Conservation (phyloP, 768 basidiomycete genomes). For the Lentinula aciculospora region DNA sequence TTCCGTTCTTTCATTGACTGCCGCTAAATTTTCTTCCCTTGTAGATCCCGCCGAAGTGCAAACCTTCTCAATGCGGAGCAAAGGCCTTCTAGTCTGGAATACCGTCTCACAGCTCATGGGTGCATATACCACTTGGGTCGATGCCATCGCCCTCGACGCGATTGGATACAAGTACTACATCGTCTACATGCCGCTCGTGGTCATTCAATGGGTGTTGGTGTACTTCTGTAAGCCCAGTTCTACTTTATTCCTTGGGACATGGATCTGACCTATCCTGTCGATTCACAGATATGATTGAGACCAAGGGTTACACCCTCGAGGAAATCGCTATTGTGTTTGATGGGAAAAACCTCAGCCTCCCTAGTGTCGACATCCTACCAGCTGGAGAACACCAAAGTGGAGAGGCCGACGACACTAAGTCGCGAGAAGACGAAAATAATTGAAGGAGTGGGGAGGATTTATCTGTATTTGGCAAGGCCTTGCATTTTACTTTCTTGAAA, state of each 20-base stretch:
- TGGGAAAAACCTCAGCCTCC: conserved; percentile 31
- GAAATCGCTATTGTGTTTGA: conserved; percentile 55
- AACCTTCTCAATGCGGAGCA: background rate
- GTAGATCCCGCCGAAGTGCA: background rate
- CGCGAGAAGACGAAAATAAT: background rate
- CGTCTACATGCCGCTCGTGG: background rate
- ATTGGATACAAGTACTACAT: background rate
- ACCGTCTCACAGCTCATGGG: background rate
- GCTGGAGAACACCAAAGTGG: background rate
- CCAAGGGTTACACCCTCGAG: conserved; percentile 44
- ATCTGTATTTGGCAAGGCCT: too few relatives aligned
- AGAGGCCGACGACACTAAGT: background rate
- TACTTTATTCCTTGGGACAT: background rate
- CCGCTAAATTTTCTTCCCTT: background rate
- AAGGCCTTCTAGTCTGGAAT: background rate
- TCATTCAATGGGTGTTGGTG: background rate
- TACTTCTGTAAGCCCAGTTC: background rate
- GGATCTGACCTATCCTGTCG: too few relatives aligned
- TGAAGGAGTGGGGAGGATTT: too few relatives aligned
- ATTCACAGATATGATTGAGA: conserved; percentile 27
- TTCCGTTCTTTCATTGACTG: background rate
- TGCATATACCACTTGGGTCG: background rate
- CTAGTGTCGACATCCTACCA: conserved; percentile 1
- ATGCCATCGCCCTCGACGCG: background rate
- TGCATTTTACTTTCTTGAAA: too few relatives aligned